Evolutionary conservation across 352 stramenopile species (phyloP), one percentile per base, ranked within the genome.

Genomic region (Blastocystis sp.): DNA sequence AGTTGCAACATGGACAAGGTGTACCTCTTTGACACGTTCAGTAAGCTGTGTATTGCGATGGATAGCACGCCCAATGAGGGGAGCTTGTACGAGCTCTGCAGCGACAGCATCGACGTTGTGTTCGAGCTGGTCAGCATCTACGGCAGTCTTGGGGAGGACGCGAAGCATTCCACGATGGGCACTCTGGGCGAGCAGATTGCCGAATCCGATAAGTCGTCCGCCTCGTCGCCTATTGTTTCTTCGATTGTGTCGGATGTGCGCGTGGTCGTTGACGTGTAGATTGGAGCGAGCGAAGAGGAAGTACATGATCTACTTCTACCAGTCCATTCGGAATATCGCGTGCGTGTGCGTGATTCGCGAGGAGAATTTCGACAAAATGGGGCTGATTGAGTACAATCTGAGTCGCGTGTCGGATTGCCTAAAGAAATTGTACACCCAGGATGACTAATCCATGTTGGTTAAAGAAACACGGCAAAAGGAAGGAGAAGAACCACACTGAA

Each of bases 1-100:
- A 89, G 79, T 39, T 80, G 79, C 67, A 79, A 60, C 33, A 89
- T 89, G 63, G 61, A 79, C n/a, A 89, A 89, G 41, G 79, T 89
- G 33, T 89, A 89, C 24, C 26, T 89, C 3, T 89, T 89, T 39
- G 79, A 89, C 60, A 89, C 79, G 0, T 78, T 69, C 67, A 80
- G 59, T 31, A 89, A 89, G 61, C 55, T 89, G 50, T 89, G 79
- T 51, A 80, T 89, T 31, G 79, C 79, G 31, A 77, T 80, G 67
- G 79, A 89, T 39, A 80, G 63, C 55, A 62, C 79, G 24, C 79
- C 79, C 2, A 89, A 80, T 29, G 79, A 89, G 41, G 26, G 24
- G 26, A 39, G 79, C 45, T 29, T 89, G 13, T 89, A 89, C 60
- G 79, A 89, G 65, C 50, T 89, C 39, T 89, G 79, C 45, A 78